Evolutionary conservation across 163 green algal genomes (phyloP).

Genomic region (Trebouxiophyceae sp.): DNA sequence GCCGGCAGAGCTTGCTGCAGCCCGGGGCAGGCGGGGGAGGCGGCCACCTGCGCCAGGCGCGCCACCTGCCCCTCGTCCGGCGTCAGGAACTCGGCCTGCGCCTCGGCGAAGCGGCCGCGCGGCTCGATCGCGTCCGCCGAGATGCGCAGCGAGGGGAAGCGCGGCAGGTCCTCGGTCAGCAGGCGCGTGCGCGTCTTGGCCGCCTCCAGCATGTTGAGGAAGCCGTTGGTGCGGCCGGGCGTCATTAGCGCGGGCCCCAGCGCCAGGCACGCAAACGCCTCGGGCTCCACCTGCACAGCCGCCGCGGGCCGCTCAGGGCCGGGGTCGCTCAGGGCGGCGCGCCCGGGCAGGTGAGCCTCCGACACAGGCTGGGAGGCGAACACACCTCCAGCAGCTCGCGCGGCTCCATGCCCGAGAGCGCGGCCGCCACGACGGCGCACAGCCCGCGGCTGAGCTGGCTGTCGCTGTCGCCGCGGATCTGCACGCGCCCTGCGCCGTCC

Average conservation of each 20-base stretch:
- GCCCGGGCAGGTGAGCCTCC: neutral
- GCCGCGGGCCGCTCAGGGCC: neutral
- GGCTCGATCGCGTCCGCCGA: conserved; percentile 13
- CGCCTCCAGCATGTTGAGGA: conserved; percentile 78
- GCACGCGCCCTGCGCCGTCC: conserved; percentile 39
- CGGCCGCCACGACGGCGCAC: conserved; percentile 46
- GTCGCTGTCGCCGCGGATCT: conserved; percentile 63
- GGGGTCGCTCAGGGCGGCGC: neutral
- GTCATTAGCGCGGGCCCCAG: conserved; percentile 43
- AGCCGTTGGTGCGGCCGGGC: conserved; percentile 67
- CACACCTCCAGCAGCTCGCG: conserved; percentile 54
- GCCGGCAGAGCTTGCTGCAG: neutral
- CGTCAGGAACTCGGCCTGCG: conserved; percentile 66
- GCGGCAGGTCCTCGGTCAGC: conserved; percentile 45
- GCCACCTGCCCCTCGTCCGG: conserved; percentile 43
- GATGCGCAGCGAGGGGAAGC: conserved; percentile 86
- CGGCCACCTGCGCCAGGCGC: conserved; percentile 23
- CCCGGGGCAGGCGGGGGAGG: too few relatives aligned
- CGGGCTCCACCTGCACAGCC: conserved; percentile 29
- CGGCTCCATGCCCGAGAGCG: conserved; percentile 54
- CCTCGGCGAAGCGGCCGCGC: conserved; percentile 73
- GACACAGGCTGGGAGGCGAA: neutral
- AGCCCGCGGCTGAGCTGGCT: conserved; percentile 72
- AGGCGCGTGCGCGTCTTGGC: conserved; percentile 47
- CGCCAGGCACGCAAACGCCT: conserved; percentile 30